Evolutionary conservation across 768 basidiomycete species (phyloP), one percentile per base, ranked within the genome.

Genomic region (Kockovaella imperatae): DNA sequence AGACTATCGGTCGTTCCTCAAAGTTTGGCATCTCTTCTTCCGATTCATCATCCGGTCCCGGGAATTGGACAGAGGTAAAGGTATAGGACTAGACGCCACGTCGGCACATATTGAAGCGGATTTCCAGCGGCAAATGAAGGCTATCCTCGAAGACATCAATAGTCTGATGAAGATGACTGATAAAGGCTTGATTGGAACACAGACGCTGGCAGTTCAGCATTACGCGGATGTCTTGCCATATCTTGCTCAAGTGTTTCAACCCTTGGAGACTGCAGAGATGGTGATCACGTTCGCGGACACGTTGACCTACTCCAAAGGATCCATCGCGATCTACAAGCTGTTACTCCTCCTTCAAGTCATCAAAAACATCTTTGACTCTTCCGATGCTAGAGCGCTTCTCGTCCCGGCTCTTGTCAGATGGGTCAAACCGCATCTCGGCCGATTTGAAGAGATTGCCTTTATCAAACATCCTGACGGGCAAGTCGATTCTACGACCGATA

Each of bases 21-120:
- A 96, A 69, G 93, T 96, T 25, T 93, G 89, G 89, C 85, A 89
- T 63, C 88, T 91, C 64, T 82, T 97, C 59, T 87, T 96, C 80
- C 87, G 86, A 67, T 87, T 97, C 72, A 85, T 95, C 62, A 81
- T 86, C 14, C 79, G 86, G n/a, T 83, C 90, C 2, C 77, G 90
- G 29, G 87, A 89, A 60, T 69, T 93, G 36, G 90, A 93, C 69
- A 87, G 87, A 69, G 75, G 77, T 5, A 83, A 83, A 62, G 87
- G 89, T 50, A 67, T 83, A 20, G 83, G 83, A 0, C 82, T 86
- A 75, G 86, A 83, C 10, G 81, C 84, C 1, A 89, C 87, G 0
- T 81, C 84, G 6, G 87, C 89, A 53, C 86, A 90, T 70, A 75
- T 91, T 35, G 90, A 93, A 63, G 69, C 78, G 7, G 79, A 78